Evolutionary conservation across 371 early-diverging fungal species (phyloP), one percentile per base, ranked within the genome.

Genomic region (Rhizopus stolonifer): DNA sequence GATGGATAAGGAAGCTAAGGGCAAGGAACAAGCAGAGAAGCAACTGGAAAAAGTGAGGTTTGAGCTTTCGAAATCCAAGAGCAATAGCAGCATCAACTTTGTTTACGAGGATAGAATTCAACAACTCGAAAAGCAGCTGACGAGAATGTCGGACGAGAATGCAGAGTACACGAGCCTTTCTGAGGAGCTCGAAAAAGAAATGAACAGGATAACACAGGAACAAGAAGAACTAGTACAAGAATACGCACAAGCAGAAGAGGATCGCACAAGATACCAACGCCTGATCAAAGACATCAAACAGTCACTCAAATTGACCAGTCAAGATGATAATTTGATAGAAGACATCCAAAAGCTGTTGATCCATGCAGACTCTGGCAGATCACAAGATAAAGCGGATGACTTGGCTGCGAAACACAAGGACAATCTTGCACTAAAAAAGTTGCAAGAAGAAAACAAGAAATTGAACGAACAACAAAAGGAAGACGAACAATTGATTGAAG

Each of bases 131-230:
- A 25, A 17, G 17, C 57, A 65, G 29, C 13, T 54, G 2, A 61
- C 59, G 34, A 57, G 54, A 33, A 29, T 60, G 10, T 44, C 50
- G n/a, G 69, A 71, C 11, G 72, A 71, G n/a, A 71, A 71, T 32
- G 10, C 42, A 21, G 72, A 71, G 52, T 71, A 68, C 29, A 50
- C 56, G 4, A 48, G 46, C 19, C 45, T 71, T 2, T 54, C 68
- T 13, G 58, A 58, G 46, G 72, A 67, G 7, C 33, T 71, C 21
- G 72, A 71, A 51, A 56, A 54, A 23, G 68, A 71, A 53, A 65
- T 71, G 1, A 38, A 46, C 29, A 38, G 63, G 14, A 43, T 71
- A 31, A 65, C 61, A 45, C 43, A 55, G 29, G 61, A 68, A 24
- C 56, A 49, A n/a, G 64, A 59, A 40, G 43, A 23, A 0, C 29